phyloP scores from a whole-genome alignment of 305 asterid species.

The Vinca major region DNA sequence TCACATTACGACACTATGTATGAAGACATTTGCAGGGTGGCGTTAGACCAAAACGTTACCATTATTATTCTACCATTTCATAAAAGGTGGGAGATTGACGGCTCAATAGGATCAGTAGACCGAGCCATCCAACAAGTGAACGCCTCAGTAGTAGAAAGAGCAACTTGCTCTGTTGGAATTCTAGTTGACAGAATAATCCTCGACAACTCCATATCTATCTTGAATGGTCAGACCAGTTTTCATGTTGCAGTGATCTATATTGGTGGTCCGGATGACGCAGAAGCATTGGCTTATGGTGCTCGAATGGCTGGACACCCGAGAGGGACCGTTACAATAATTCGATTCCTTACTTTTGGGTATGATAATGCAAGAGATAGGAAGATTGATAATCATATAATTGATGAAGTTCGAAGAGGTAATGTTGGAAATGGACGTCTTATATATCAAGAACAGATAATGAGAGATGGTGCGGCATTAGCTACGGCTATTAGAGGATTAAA shows the following conservation, averaged over 20 bases:
- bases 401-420: conserved; percentile 46
- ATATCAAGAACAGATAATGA: conserved; percentile 64
- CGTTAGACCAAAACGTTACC: conserved; percentile 45
- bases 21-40: conserved; percentile 50
- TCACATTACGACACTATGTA: conserved; percentile 44
- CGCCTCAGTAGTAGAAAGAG: conserved; percentile 37
- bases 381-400: conserved; percentile 28
- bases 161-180: conserved; percentile 66
- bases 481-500: conserved; percentile 37
- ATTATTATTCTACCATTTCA: conserved; percentile 63
- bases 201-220: conserved; percentile 25
- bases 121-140: conserved; percentile 46
- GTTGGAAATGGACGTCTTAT: conserved; percentile 38
- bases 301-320: conserved; percentile 43
- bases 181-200: conserved; percentile 54
- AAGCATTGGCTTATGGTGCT: conserved; percentile 57
- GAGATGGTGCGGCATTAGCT: conserved; percentile 58
- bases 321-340: conserved; percentile 44
- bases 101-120: conserved; percentile 44
- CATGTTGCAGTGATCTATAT: conserved; percentile 31
- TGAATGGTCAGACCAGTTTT: conserved; percentile 18
- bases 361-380: conserved; percentile 47
- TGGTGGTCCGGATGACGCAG: conserved; percentile 72
- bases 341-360: conserved; percentile 56
- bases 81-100: conserved; percentile 71